Evolutionary conservation across 257 asterid species (phyloP).

Genomic region (Linderniella brevidens): DNA sequence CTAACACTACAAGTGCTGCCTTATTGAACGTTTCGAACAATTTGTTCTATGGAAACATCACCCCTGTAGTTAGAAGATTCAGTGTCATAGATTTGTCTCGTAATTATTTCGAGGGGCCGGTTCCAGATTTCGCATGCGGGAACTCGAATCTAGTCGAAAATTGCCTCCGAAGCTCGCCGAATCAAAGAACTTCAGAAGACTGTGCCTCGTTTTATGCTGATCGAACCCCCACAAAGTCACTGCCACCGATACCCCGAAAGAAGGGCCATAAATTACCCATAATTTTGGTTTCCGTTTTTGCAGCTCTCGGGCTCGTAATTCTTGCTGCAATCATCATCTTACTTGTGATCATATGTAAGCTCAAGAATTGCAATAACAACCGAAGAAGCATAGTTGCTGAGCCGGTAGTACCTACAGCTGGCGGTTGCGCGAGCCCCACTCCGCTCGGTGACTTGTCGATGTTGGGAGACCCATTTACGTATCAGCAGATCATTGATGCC

Average conservation of each 20-base stretch:
- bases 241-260: conserved; percentile 20
- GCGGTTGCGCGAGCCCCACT: conserved; percentile 32
- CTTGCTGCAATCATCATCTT: conserved; percentile 21
- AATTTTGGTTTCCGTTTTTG: conserved; percentile 62
- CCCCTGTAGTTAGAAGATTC: conserved; percentile 37
- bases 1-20: conserved; percentile 18
- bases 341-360: conserved; percentile 33
- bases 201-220: conserved; percentile 57
- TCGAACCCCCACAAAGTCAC: conserved; percentile 31
- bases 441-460: conserved; percentile 39
- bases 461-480: conserved; percentile 59
- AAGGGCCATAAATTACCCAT: conserved; percentile 23
- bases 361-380: conserved; percentile 34
- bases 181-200: conserved; percentile 44
- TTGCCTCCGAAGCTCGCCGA: conserved; percentile 42
- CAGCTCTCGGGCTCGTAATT: conserved; percentile 39
- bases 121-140: conserved; percentile 41
- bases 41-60: conserved; percentile 53
- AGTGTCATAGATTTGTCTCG: conserved; percentile 42
- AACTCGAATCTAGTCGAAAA: conserved; percentile 23
- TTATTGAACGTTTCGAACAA: conserved; percentile 49
- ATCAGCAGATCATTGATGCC: conserved; percentile 71
- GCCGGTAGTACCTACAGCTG: conserved; percentile 43
- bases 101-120: conserved; percentile 65
- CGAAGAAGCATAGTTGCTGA: conserved; percentile 52